These are phyloP conservation scores for Cystofilobasidium ferigula DNA, from an alignment of 768 basidiomycete genomes.

Conservation along the genomic window DNA sequence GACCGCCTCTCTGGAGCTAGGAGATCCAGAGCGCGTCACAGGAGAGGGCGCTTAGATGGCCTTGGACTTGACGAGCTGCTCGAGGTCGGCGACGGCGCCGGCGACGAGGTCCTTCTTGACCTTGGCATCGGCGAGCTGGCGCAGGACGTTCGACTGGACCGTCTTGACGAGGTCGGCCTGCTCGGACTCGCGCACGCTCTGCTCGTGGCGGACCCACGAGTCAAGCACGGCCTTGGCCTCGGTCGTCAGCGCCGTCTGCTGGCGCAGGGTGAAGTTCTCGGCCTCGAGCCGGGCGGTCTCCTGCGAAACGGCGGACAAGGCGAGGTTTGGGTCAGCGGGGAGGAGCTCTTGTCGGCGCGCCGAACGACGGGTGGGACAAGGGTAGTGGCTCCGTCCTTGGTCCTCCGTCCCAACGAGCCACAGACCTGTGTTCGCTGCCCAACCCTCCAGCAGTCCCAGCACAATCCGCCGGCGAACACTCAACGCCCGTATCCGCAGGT, in stretches of 20 bases:
- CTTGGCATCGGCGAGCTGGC: slow-evolving; percentile 73
- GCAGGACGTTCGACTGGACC: slow-evolving; percentile 68
- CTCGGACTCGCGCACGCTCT: slow-evolving; percentile 90
- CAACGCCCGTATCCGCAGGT: neutral
- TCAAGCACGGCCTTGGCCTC: slow-evolving; percentile 93
- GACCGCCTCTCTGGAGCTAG: no score
- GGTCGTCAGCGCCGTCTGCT: slow-evolving; percentile 70
- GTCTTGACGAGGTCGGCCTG: slow-evolving; percentile 80
- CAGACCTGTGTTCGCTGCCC: no score
- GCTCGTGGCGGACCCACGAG: slow-evolving; percentile 96
- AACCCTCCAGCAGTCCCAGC: no score
- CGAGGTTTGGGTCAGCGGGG: no score
- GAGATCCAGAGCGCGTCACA: no score
- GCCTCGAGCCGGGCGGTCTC: slow-evolving; percentile 86
- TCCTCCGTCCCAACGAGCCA: no score
- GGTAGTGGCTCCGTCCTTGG: no score
- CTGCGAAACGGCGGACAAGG: slow-evolving; percentile 44
- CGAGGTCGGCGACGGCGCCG: slow-evolving; percentile 74
- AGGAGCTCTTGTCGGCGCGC: no score
- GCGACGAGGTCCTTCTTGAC: slow-evolving; percentile 71
- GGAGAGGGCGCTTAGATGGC: slow-evolving; percentile 52
- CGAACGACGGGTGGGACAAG: no score
- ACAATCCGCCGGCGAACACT: neutral
- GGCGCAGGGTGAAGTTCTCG: slow-evolving; percentile 77
- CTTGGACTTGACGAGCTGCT: slow-evolving; percentile 92